phyloP scores from a whole-genome alignment of 345 rosid genomes.

The Rhizophora apiculata region DNA sequence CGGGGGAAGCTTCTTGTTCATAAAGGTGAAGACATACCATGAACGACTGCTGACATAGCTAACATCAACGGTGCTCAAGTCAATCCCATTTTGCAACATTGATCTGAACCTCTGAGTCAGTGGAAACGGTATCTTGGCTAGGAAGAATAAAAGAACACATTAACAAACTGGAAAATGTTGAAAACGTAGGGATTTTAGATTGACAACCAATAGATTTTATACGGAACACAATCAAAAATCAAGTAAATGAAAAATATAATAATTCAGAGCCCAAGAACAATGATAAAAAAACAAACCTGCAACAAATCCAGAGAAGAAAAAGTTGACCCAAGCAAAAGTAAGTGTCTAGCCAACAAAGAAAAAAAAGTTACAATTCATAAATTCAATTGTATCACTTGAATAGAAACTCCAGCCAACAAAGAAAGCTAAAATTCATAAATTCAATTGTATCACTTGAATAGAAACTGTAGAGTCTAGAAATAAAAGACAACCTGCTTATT shows the following conservation, averaged over 20 bases:
- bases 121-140: conserved; percentile 98
- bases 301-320: conserved; percentile 98
- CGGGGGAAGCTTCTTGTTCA: not conserved
- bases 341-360: conserved; percentile 63
- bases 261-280: not conserved
- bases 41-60: conserved; percentile 99
- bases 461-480: not conserved
- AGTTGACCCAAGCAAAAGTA: conserved; percentile 99
- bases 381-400: conserved; percentile 14
- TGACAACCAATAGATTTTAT: not conserved
- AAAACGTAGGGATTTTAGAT: not conserved
- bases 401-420: conserved; percentile 15
- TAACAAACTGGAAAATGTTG: conserved; percentile 1
- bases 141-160: conserved; percentile 13
- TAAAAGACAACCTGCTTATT: not conserved
- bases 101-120: conserved; percentile 96
- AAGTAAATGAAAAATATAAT: not conserved
- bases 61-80: conserved; percentile 96
- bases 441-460: conserved; percentile 16
- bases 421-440: conserved; percentile 10
- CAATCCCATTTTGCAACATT: conserved; percentile 99
- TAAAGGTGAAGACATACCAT: conserved; percentile 48
- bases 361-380: conserved; percentile 6
- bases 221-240: not conserved
- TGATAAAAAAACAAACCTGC: conserved; percentile 54